Percentiles rank a stretch among this genome's conserved stretches.
phyloP scores from a whole-genome alignment of 305 asterid genomes.

The Fraxinus xanthoxyloides region DNA sequence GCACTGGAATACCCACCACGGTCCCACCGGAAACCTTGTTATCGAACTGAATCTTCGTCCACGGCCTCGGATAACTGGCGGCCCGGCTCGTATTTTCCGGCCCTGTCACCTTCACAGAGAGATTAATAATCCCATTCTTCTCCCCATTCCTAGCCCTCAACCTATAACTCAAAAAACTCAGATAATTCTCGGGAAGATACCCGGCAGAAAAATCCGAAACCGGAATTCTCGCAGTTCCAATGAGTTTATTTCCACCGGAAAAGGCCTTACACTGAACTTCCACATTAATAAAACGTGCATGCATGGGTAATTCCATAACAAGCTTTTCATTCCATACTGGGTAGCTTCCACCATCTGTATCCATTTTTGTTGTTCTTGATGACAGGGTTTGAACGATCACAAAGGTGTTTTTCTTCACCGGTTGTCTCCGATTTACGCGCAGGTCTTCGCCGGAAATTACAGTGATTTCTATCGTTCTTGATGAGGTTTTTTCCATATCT shows the following conservation, averaged over 20 bases:
- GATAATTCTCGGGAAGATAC: conserved; percentile 40
- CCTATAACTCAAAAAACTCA: conserved; percentile 75
- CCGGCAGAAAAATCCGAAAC: conserved; percentile 60
- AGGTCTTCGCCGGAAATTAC: conserved; percentile 67
- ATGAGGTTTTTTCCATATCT: conserved; percentile 12
- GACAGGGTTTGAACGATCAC: conserved; percentile 41
- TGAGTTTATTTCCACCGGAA: conserved; percentile 21
- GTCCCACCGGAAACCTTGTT: conserved; percentile 23
- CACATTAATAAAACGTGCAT: conserved; percentile 42
- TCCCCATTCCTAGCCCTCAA: conserved; percentile 45
- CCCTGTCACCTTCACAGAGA: conserved; percentile 53
- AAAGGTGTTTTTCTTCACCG: conserved; percentile 39
- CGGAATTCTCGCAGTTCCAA: conserved; percentile 54
- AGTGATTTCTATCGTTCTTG: conserved; percentile 47
- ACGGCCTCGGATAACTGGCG: conserved; percentile 34
- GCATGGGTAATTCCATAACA: conserved; percentile 45
- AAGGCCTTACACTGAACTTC: conserved; percentile 39
- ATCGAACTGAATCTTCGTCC: conserved; percentile 35
- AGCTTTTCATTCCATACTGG: conserved; percentile 67
- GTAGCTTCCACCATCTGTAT: conserved; percentile 45
- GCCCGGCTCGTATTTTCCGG: conserved; percentile 23
- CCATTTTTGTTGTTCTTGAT: conserved; percentile 37
- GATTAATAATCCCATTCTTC: conserved; percentile 61
- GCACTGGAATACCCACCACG: conserved; percentile 60
- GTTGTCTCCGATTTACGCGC: conserved; percentile 21